Percentiles rank a stretch among this genome's conserved stretches.
phyloP scores from a whole-genome alignment of 805 yeast genomes.

The Teunomyces tritomae region DNA sequence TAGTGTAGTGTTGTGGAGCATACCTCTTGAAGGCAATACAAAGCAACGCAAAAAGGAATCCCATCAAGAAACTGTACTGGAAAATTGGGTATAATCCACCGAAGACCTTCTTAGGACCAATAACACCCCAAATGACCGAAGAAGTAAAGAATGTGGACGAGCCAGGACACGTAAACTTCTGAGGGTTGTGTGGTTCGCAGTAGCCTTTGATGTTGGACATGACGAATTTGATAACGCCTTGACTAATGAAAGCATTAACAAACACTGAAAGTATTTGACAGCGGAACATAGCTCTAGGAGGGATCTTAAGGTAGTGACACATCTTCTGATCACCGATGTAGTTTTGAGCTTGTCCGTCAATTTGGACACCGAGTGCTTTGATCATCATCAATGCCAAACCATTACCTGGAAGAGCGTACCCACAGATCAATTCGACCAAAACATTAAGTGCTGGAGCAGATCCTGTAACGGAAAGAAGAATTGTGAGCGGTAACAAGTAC shows the following conservation, averaged over 20 bases:
- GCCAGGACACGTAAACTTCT: constrained; percentile 30
- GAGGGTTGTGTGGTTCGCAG: constrained; percentile 18
- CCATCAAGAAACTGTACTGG: constrained; percentile 35
- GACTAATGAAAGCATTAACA: constrained; percentile 18
- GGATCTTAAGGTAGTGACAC: constrained; percentile 65
- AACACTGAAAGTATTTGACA: constrained; percentile 23
- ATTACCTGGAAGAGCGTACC: constrained; percentile 39
- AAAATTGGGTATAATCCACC: constrained; percentile 31
- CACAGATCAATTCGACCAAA: constrained; percentile 36
- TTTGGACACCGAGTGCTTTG: constrained; percentile 58
- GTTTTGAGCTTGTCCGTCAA: constrained; percentile 55
- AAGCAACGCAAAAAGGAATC: constrained; percentile 25
- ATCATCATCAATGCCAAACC: constrained; percentile 42
- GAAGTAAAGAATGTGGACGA: constrained; percentile 46
- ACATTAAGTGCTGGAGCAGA: constrained; percentile 33
- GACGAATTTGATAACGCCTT: constrained; percentile 22
- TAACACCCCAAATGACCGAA: constrained; percentile 62
- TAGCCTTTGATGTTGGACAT: constrained; percentile 16
- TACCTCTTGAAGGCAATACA: constrained; percentile 14
- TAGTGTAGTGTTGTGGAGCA: constrained; percentile 16
- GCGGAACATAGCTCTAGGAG: constrained; percentile 59
- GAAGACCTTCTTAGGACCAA: constrained; percentile 36
- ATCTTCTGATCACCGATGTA: constrained; percentile 57
- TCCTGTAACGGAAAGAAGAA: constrained; percentile 30
- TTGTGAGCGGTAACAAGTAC: constrained; percentile 32